A percentile compares a stretch with the other conserved stretches of the same genome.
These are phyloP conservation scores for Phytopythium chamaehyphon DNA, from an alignment of 352 stramenopile genomes.

Conservation along the genomic window DNA sequence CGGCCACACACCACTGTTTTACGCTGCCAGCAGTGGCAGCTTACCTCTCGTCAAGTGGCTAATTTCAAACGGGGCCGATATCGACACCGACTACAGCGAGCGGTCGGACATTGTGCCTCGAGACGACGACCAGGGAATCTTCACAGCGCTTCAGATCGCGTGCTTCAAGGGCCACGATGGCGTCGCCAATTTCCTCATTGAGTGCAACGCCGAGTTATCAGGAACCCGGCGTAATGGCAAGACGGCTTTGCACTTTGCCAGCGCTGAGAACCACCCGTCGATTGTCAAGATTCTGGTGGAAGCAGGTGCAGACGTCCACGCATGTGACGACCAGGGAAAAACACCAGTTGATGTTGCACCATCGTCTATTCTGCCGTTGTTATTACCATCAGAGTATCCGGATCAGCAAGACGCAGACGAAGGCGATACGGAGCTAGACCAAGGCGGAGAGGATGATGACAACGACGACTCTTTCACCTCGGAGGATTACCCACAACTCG, in stretches of 20 bases:
- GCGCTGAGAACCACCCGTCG: slow-evolving; percentile 45
- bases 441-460: slow-evolving; percentile 19
- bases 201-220: slow-evolving; percentile 75
- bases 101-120: slow-evolving; percentile 37
- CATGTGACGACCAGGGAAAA: slow-evolving; percentile 50
- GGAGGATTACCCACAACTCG: slow-evolving; percentile 11
- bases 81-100: slow-evolving; percentile 79
- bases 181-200: slow-evolving; percentile 72
- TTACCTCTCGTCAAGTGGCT: slow-evolving; percentile 81
- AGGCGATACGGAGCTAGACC: slow-evolving; percentile 24
- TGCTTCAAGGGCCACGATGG: slow-evolving; percentile 68
- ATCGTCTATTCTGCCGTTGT: slow-evolving; percentile 31
- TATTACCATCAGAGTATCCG: slow-evolving; percentile 46
- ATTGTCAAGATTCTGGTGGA: slow-evolving; percentile 71
- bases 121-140: slow-evolving; percentile 61
- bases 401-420: slow-evolving; percentile 11
- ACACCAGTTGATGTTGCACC: slow-evolving; percentile 64
- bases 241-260: slow-evolving; percentile 69
- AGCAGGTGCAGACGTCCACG: slow-evolving; percentile 61
- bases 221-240: slow-evolving; percentile 68
- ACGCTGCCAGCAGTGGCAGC: slow-evolving; percentile 66
- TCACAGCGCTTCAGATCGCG: slow-evolving; percentile 76
- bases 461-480: slow-evolving; percentile 32
- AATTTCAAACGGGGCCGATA: slow-evolving; percentile 78
- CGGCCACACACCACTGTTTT: slow-evolving; percentile 77